Conservation (phyloP, 768 basidiomycete genomes). For the Boletus vermiculosoides region DNA sequence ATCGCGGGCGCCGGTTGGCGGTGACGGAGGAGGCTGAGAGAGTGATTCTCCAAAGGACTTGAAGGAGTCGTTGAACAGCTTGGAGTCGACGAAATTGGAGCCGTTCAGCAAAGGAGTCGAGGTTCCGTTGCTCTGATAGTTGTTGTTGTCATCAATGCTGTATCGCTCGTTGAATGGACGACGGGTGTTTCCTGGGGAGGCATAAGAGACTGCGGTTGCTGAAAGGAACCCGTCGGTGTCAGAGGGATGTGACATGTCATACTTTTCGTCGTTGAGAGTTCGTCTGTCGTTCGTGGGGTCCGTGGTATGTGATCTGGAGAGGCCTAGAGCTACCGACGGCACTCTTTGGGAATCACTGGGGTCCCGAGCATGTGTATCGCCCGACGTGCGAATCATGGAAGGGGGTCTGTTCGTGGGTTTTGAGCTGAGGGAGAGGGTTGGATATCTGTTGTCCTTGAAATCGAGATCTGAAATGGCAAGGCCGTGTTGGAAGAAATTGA, state of each 20-base stretch:
- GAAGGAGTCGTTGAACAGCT: constrained; percentile 30
- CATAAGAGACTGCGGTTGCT: constrained; percentile 42
- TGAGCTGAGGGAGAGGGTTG: constrained; percentile 31
- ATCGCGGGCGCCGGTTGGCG: constrained; percentile 22
- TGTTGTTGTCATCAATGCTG: constrained; percentile 46
- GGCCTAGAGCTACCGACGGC: constrained; percentile 12
- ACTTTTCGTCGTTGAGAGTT: constrained; percentile 24
- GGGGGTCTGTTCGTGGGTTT: constrained; percentile 25
- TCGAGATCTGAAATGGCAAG: constrained; percentile 59
- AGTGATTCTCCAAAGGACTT: constrained; percentile 32
- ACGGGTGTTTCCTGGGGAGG: constrained; percentile 43
- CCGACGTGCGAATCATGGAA: constrained; percentile 30
- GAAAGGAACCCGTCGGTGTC: constrained; percentile 22
- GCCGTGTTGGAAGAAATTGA: constrained; percentile 49
- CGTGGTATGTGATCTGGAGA: constrained; percentile 13
- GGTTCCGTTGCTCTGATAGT: constrained; percentile 17
- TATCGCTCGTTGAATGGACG: constrained; percentile 53
- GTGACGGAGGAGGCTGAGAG: constrained; percentile 24
- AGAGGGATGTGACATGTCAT: constrained; percentile 17
- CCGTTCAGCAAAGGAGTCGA: constrained; percentile 26
- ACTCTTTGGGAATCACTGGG: constrained; percentile 13
- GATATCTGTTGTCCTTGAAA: constrained; percentile 63
- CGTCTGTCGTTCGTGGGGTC: constrained; percentile 24
- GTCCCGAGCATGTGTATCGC: constrained; percentile 30
- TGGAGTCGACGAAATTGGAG: constrained; percentile 27